These are phyloP conservation scores for Didymella sp. DNA, from an alignment of 2,329 filamentous ascomycete species.

Conservation along the genomic window DNA sequence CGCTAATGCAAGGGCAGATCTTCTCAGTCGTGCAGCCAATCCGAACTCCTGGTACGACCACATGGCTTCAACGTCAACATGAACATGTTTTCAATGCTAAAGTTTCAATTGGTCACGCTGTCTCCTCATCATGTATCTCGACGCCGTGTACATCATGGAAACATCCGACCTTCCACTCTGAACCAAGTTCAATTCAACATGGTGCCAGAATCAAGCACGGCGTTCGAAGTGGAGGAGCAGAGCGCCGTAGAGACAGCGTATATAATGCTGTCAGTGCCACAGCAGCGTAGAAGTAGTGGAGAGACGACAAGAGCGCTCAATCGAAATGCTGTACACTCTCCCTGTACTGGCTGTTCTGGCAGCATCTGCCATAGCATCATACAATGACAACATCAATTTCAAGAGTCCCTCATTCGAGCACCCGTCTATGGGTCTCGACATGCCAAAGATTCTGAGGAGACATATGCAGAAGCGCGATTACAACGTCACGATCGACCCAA, in stretches of 20 bases:
- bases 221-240: neutral
- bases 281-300: neutral
- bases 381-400: conserved; percentile 66
- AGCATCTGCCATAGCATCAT: conserved; percentile 8
- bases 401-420: conserved; percentile 69
- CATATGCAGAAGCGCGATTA: conserved; percentile 19
- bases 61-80: conserved; percentile 3
- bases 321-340: conserved; percentile 4
- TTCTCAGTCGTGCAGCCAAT: conserved; percentile 8
- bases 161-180: conserved; percentile 8
- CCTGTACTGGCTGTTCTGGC: conserved; percentile 2
- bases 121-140: neutral
- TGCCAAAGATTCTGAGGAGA: conserved; percentile 65
- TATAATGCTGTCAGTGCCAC: neutral
- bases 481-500: conserved; percentile 16
- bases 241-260: neutral
- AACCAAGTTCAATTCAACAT: conserved; percentile 12
- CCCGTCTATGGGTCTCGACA: conserved; percentile 65
- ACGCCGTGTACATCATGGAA: conserved; percentile 13
- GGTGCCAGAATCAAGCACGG: neutral
- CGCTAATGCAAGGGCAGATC: conserved; percentile 12
- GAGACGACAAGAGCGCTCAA: neutral
- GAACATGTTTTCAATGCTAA: conserved; percentile 6
- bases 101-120: neutral
- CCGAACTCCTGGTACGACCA: conserved; percentile 3